A percentile compares a stretch with the other conserved stretches of the same genome.
These are phyloP conservation scores for Cutaneotrichosporon spelunceum DNA, from an alignment of 1,284 basidiomycete genomes.

Conservation along the genomic window DNA sequence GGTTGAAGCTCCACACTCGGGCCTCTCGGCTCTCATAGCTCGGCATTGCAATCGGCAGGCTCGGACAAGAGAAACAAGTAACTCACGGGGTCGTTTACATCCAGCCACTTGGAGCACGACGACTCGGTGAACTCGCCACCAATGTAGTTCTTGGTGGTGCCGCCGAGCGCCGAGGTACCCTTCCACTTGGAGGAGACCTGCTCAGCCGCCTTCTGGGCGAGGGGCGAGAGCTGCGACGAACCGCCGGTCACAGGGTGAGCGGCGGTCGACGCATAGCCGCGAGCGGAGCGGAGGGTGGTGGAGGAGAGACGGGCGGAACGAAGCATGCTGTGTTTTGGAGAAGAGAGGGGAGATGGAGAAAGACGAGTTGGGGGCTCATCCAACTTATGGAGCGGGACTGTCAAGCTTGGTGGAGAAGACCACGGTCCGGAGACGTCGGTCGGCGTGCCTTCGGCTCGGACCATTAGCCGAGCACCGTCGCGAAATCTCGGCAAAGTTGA, in stretches of 20 bases:
- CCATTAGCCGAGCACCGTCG: not conserved
- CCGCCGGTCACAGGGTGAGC: constrained; percentile 18
- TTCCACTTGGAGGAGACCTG: constrained; percentile 60
- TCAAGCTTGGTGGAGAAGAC: not conserved
- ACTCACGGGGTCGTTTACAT: constrained; percentile 78
- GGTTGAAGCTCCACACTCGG: not conserved
- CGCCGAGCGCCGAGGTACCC: constrained; percentile 77
- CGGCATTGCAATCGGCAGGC: not conserved
- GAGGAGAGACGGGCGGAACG: constrained; percentile 15
- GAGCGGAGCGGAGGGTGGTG: constrained; percentile 17
- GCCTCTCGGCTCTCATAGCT: not conserved
- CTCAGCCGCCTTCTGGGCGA: constrained; percentile 39
- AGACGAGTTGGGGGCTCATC: constrained; percentile 1
- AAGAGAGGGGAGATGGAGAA: constrained; percentile 10
- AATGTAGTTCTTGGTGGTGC: constrained; percentile 83
- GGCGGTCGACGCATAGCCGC: constrained; percentile 34
- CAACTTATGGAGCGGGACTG: not conserved
- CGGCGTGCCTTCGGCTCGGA: not conserved
- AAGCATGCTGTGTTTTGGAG: constrained; percentile 18
- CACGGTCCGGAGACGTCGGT: not conserved
- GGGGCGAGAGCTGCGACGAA: constrained; percentile 28
- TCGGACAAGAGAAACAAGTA: not conserved
- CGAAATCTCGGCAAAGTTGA: constrained; percentile 9
- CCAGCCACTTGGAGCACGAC: constrained; percentile 71
- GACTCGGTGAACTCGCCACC: constrained; percentile 78